Conservation (phyloP, 495 filamentous ascomycete genomes). For the Podospora bellae-mahoneyi region DNA sequence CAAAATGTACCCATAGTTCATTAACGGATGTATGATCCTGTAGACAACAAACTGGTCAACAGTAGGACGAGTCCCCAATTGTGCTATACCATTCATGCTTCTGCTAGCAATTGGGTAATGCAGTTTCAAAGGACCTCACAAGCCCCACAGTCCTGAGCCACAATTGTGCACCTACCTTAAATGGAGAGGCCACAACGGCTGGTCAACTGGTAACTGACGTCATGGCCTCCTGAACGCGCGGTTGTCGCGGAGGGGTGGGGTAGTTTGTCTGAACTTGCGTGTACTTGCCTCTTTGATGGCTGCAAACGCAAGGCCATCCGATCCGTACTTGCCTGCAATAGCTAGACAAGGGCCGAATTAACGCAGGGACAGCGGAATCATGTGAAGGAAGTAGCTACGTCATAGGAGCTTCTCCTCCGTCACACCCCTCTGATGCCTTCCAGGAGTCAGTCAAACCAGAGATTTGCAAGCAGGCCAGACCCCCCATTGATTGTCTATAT, state of each 20-base stretch:
- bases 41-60: not conserved
- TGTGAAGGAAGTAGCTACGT: constrained; percentile 4
- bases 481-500: constrained; percentile 23
- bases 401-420: constrained; percentile 5
- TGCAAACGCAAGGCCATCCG: not conserved
- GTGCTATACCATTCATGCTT: not conserved
- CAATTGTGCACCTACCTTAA: not conserved
- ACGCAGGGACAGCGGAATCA: not conserved
- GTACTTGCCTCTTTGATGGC: constrained; percentile 1
- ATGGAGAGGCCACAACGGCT: not conserved
- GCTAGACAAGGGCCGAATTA: not conserved
- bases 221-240: not conserved
- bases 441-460: not conserved
- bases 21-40: not conserved
- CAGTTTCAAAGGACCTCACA: not conserved
- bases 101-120: not conserved
- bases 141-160: not conserved
- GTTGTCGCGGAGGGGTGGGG: not conserved
- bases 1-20: not conserved
- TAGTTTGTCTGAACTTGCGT: not conserved
- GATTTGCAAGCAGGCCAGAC: constrained; percentile 4
- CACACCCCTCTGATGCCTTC: constrained; percentile 16
- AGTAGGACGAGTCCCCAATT: not conserved
- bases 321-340: constrained; percentile 6
- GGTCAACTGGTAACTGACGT: not conserved